These are phyloP conservation scores for Trichoderma gracile DNA, from an alignment of 2,329 filamentous ascomycete species.

Conservation along the genomic window DNA sequence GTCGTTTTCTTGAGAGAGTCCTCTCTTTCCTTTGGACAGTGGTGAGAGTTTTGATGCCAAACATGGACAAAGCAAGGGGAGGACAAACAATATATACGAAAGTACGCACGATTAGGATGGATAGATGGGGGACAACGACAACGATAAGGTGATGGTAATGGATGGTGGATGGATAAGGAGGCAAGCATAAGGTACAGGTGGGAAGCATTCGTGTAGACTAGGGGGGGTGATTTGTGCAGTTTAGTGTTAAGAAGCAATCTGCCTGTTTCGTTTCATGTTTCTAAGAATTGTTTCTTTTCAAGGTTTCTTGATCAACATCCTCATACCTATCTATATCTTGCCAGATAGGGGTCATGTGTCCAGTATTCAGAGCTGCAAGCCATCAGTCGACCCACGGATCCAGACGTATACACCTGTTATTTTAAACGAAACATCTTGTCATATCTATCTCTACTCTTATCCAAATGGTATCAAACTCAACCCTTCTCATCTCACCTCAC, in stretches of 20 bases:
- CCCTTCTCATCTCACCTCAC: not conserved
- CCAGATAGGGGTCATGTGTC: too few relatives aligned
- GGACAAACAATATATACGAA: not conserved
- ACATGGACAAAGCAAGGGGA: not conserved
- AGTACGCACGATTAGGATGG: too few relatives aligned
- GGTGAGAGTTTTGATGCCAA: conserved; percentile 13
- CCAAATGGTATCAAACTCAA: not conserved
- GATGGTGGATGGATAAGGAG: not conserved
- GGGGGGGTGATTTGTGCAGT: not conserved
- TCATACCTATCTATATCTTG: too few relatives aligned
- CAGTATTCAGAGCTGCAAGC: too few relatives aligned
- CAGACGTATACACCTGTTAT: not conserved
- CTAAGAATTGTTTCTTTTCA: not conserved
- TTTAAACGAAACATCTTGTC: not conserved
- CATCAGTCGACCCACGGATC: too few relatives aligned
- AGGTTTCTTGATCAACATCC: too few relatives aligned
- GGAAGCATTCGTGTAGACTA: conserved; percentile 15
- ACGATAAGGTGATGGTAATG: not conserved
- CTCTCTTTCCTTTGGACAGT: not conserved
- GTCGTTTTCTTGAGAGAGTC: not conserved
- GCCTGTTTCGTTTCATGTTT: not conserved
- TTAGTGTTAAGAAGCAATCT: not conserved
- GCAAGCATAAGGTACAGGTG: conserved; percentile 10
- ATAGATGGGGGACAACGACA: not conserved
- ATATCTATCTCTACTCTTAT: not conserved